Base-by-base conservation (phyloP, 2,329 filamentous ascomycete genomes). In the Stagonosporopsis chrysanthemi region DNA sequence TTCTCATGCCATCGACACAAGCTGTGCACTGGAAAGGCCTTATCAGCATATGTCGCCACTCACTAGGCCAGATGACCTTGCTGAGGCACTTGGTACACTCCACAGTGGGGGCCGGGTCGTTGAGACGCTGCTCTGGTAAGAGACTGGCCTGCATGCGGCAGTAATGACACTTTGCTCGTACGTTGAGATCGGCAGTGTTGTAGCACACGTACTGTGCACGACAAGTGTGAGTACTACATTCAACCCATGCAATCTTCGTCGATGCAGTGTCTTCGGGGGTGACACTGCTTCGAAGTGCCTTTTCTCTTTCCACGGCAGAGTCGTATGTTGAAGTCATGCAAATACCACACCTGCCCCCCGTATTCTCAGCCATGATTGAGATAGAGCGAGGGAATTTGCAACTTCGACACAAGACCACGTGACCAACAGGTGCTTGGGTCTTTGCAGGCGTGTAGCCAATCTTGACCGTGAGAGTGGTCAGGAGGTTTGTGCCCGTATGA, bases 191-290 rank as follows among this genome's bases (percentile, higher is more conserved):
- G 3, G 75, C 67, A 2, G 74, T 64, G 39, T 80, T 75, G 64
- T 84, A 84, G 4, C 83, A 78, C 26, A 83, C 77, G 61, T 84
- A 84, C 64, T 83, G 81, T 1, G 76, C 80, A 11, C 81, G 76
- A 65, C 82, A 84, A 8, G 66, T 65, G 1, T 44, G 53, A n/a
- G 75, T 68, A 35, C 59, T 69, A 62, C 82, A 84, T 64, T 84
- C 82, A 0, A 82, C 79, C 82, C 82, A 84, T 15, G 73, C 71
- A 0, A 70, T 74, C 3, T 64, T 61, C 0, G 77, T 79, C 8
- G 56, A 49, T 38, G 73, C 66, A 35, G 62, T 65, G 52, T 79
- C 72, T 0, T 70, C 63, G 23, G 55, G 55, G 0, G 69, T 72
- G 19, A 78, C 80, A 35, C 67, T 58, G 7, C 60, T 58, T 39